phyloP scores from a whole-genome alignment of 106 monocot genomes.

The Allium sativum region DNA sequence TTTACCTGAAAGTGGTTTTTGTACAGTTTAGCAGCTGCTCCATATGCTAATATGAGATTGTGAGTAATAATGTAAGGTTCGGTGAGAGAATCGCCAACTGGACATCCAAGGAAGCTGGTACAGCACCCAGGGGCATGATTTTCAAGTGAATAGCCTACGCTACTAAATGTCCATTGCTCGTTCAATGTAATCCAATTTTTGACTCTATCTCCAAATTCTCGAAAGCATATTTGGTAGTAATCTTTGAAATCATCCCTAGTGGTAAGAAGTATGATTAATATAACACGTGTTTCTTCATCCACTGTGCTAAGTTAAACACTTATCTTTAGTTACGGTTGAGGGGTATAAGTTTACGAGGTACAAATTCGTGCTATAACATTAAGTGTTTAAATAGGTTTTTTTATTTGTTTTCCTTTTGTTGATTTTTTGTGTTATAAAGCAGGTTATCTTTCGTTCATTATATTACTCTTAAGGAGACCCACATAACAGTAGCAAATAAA shows the following conservation, averaged over 20 bases:
- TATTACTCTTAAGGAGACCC: too few species aligned
- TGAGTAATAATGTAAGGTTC: conserved; percentile 23
- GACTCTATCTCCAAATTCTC: conserved; percentile 24
- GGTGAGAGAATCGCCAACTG: conserved; percentile 1
- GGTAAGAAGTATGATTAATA: not conserved
- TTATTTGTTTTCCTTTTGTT: too few species aligned
- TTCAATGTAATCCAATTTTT: conserved; percentile 26
- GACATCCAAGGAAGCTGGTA: not conserved
- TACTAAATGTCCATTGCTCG: conserved; percentile 11
- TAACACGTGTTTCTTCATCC: not conserved
- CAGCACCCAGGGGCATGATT: not conserved
- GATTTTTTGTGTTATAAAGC: too few species aligned
- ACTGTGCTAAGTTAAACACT: too few species aligned
- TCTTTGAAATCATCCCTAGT: conserved; percentile 19
- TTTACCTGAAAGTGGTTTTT: conserved; percentile 4
- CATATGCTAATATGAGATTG: conserved; percentile 16
- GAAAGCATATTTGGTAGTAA: conserved; percentile 10
- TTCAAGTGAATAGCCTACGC: not conserved
- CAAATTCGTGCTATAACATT: too few species aligned
- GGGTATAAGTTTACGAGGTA: too few species aligned
- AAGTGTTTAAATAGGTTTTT: too few species aligned
- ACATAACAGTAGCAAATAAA: too few species aligned
- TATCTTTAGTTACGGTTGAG: too few species aligned
- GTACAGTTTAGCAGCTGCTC: conserved; percentile 14
- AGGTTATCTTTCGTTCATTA: too few species aligned